phyloP scores from a whole-genome alignment of 148 eudicot genomes.

The Hydrangea macrophylla region DNA sequence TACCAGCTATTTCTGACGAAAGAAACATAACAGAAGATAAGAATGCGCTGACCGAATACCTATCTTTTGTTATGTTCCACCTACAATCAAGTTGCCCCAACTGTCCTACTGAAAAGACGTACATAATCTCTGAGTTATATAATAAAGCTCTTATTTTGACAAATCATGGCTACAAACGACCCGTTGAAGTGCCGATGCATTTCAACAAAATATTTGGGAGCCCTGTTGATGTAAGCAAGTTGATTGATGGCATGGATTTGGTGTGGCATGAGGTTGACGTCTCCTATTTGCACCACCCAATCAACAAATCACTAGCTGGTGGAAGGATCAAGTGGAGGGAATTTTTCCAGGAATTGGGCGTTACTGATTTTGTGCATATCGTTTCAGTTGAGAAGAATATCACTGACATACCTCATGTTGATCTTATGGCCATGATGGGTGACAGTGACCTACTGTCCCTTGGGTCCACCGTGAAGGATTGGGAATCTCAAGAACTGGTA shows the following conservation, averaged over 20 bases:
- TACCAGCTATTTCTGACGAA: constrained; percentile 62
- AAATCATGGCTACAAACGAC: constrained; percentile 64
- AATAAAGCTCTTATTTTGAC: constrained; percentile 69
- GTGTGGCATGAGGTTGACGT: constrained; percentile 75
- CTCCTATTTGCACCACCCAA: constrained; percentile 59
- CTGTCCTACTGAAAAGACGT: constrained; percentile 57
- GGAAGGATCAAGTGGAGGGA: constrained; percentile 64
- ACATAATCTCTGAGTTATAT: constrained; percentile 55
- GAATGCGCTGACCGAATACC: constrained; percentile 59
- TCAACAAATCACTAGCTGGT: constrained; percentile 44
- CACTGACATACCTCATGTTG: constrained; percentile 37
- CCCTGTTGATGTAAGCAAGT: constrained; percentile 50
- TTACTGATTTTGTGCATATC: constrained; percentile 75
- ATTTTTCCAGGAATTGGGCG: constrained; percentile 74
- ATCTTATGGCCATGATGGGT: constrained; percentile 28
- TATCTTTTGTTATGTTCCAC: constrained; percentile 77
- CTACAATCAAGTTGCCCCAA: constrained; percentile 67
- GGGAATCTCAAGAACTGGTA: constrained; percentile 80
- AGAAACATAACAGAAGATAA: constrained; percentile 23
- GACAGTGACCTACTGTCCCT: constrained; percentile 37
- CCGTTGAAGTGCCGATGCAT: constrained; percentile 62
- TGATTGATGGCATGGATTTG: constrained; percentile 49
- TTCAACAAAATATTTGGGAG: constrained; percentile 69
- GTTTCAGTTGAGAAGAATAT: constrained; percentile 51
- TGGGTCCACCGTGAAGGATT: constrained; percentile 53